Base-by-base conservation (phyloP, 371 early-diverging fungal genomes). In the Capillidium rhysosporum region DNA sequence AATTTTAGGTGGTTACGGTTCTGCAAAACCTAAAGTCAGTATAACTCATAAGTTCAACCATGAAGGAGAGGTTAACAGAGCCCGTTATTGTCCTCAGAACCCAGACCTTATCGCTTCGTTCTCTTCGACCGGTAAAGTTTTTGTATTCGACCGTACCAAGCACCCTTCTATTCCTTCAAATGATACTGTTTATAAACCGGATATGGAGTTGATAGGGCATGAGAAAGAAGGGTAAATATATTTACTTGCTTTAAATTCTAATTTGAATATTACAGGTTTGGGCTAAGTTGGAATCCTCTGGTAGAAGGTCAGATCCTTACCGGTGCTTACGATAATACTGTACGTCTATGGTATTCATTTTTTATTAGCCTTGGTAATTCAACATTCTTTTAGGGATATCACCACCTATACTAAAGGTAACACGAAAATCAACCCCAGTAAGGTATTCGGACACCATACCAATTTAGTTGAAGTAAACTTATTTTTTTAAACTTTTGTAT, bases 101-200 rank as follows among this genome's bases (percentile, higher is more conserved):
- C 83, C 85, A 10, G 79, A 92, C 63, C 71, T 98, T 21, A 89
- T 98, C 59, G 99, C 96, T 9, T 96, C 95, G 4, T 84, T 91
- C 62, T 83, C 93, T 24, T 80, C 84, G 30, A 65, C 69, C 30
- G 91, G 92, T 10, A 89, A 92, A 26, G 86, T 98, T 41, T 86
- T 81, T 60, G 71, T 99, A 39, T 98, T 93, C 72, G 98, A 98
- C 67, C 81, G 91, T 54, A 97, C 98, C n/a, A 83, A 82, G 38
- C 94, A 91, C 65, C 73, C 84, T 41, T 75, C 78, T 34, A 72
- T 73, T 46, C 89, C 93, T 0, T 72, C 72, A 45, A 70, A 73
- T 29, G 70, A 80, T 59, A 79, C 79, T n/a, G 65, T 72, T 23
- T 86, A 87, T 65, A 75, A 69, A 40, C 98, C 98, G 0, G 85